Evolutionary conservation across 2,329 filamentous ascomycete genomes (phyloP).

Genomic region (Aaosphaeria pasadenensis): DNA sequence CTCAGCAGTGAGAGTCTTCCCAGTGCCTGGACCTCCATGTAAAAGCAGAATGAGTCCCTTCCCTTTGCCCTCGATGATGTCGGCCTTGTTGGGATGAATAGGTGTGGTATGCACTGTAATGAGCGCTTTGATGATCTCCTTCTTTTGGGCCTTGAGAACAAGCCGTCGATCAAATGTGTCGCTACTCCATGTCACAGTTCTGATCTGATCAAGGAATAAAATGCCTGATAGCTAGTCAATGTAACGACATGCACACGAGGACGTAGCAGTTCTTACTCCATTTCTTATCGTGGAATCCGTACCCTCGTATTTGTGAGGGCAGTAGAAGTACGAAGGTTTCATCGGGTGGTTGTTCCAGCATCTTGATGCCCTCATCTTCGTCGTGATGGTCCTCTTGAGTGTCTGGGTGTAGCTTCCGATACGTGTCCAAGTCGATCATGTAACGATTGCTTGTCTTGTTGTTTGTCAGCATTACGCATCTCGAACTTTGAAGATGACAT

Average conservation of each 20-base stretch:
- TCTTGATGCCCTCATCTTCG: neutral
- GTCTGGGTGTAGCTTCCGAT: neutral
- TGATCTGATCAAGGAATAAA: neutral
- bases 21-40: conserved; percentile 49
- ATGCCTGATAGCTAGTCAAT: neutral
- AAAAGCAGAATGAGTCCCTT: conserved; percentile 51
- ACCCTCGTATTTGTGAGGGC: neutral
- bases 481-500: neutral
- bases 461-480: neutral
- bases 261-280: conserved; percentile 3
- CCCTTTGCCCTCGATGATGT: conserved; percentile 39
- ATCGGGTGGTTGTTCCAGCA: neutral
- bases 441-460: neutral
- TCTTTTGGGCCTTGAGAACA: conserved; percentile 1
- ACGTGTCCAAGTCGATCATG: neutral
- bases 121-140: conserved; percentile 6
- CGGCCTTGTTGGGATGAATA: conserved; percentile 10
- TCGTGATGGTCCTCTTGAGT: neutral
- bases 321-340: neutral
- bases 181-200: conserved; percentile 3
- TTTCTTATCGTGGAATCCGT: conserved; percentile 6
- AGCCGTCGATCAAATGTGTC: conserved; percentile 1
- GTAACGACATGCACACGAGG: neutral
- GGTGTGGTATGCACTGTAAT: conserved; percentile 1
- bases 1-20: conserved; percentile 19